Conservation (phyloP, 257 asterid species). For the Schizonepeta tenuifolia region DNA sequence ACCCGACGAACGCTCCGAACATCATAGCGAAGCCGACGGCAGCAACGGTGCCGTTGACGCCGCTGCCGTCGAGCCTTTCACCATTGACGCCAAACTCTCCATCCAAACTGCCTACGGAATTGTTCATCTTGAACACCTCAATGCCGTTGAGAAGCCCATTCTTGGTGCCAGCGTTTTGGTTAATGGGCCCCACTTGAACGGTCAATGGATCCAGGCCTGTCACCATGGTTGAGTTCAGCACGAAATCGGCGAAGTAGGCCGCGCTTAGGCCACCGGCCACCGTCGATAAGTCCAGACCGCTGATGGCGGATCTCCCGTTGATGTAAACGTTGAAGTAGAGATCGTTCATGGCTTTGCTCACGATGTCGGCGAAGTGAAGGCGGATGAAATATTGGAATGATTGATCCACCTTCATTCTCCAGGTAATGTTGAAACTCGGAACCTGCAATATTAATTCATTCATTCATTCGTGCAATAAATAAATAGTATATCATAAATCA, state of each 20-base stretch:
- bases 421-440: slow-evolving; percentile 77
- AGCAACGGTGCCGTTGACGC: slow-evolving; percentile 63
- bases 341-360: slow-evolving; percentile 74
- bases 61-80: slow-evolving; percentile 26
- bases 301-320: slow-evolving; percentile 62
- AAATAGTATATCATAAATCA: neutral
- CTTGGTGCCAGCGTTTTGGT: slow-evolving; percentile 50
- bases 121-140: slow-evolving; percentile 71
- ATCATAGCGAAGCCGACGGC: slow-evolving; percentile 95
- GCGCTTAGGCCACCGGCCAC: slow-evolving; percentile 50
- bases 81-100: slow-evolving; percentile 64
- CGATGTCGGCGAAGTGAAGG: slow-evolving; percentile 83
- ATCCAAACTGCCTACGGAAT: slow-evolving; percentile 67
- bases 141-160: slow-evolving; percentile 71
- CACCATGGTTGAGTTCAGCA: slow-evolving; percentile 65
- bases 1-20: slow-evolving; percentile 87
- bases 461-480: no score
- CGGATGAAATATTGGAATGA: slow-evolving; percentile 75
- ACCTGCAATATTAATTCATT: slow-evolving; percentile 16
- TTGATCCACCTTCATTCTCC: slow-evolving; percentile 68
- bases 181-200: slow-evolving; percentile 61
- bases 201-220: slow-evolving; percentile 45
- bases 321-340: slow-evolving; percentile 86
- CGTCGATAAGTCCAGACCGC: slow-evolving; percentile 58
- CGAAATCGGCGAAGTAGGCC: slow-evolving; percentile 62